These are phyloP conservation scores for Alternaria atra DNA, from an alignment of 2,329 filamentous ascomycete species.

Conservation along the genomic window DNA sequence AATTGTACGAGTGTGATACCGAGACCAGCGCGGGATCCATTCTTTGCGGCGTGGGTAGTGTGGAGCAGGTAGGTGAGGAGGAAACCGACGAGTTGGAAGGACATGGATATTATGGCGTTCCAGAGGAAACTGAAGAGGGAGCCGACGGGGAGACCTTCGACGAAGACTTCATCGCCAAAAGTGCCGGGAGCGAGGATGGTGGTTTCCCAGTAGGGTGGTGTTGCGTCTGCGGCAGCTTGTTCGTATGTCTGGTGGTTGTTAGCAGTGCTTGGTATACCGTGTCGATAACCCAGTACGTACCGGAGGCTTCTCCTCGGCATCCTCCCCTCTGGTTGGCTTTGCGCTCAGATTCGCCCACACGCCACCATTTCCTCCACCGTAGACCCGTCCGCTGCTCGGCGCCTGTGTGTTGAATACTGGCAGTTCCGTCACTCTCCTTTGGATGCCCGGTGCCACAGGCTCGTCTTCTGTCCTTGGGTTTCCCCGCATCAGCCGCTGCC, in stretches of 20 bases:
- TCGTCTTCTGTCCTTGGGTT: constrained; percentile 51
- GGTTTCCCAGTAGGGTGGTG: constrained; percentile 98
- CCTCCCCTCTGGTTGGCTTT: constrained; percentile 82
- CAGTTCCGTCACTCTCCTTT: constrained; percentile 63
- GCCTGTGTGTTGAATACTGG: constrained; percentile 59
- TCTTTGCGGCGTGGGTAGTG: constrained; percentile 97
- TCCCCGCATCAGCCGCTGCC: constrained; percentile 84
- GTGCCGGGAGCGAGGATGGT: constrained; percentile 94
- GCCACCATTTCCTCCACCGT: constrained; percentile 85
- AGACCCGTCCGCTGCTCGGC: constrained; percentile 60
- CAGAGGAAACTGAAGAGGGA: constrained; percentile 87
- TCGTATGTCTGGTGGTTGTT: constrained; percentile 80
- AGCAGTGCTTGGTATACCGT: constrained; percentile 33
- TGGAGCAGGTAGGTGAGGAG: constrained; percentile 97
- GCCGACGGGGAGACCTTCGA: constrained; percentile 93
- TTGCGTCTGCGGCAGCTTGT: constrained; percentile 94
- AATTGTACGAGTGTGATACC: constrained; percentile 96
- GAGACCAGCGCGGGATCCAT: constrained; percentile 91
- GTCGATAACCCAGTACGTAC: constrained; percentile 65
- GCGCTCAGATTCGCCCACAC: constrained; percentile 96
- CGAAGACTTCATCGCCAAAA: constrained; percentile 93
- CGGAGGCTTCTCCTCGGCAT: constrained; percentile 90
- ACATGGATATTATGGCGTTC: constrained; percentile 95
- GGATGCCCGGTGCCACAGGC: constrained; percentile 49
- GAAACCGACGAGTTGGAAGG: constrained; percentile 96